Base-by-base conservation (phyloP, 2,329 filamentous ascomycete genomes). In the Whalleya microplaca region DNA sequence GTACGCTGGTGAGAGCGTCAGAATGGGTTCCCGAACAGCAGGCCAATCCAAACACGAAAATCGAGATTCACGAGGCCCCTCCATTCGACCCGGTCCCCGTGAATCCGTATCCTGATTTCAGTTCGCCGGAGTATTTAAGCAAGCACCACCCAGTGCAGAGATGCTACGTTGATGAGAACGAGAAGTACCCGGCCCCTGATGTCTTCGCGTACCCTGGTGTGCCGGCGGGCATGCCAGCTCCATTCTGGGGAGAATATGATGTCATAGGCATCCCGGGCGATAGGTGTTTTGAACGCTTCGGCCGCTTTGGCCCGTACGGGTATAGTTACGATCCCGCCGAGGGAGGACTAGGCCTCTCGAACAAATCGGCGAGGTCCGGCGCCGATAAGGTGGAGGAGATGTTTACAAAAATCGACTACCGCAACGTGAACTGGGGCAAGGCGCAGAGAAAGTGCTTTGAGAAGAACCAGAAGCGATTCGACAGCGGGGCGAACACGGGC, bases 241-340 rank as follows among this genome's bases (percentile, higher is more conserved):
- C 86, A 12, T 79, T 83, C 16, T 84, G 88, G 73, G 88, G 88
- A 1, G 87, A 84, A 1, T 85, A 89, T 64, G 77, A 84, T 18
- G 69, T 85, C 59, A 69, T 90, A 8, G 85, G 83, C 0, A 72
- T 90, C 47, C 75, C 81, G 19, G 77, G 86, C 52, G 81, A 88
- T 62, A 76, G 88, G n/a, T 91, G 88, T 70, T 90, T 88, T 66
- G 88, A 91, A 65, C 80, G 88, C 1, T 89, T 86, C 67, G 87
- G 87, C 14, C 80, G 87, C 46, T 74, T 89, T 5, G 87, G 86
- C 0, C 84, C 87, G 0, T 91, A 91, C 65, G 87, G 87, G 0
- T 76, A 86, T 56, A 88, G 88, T 27, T 91, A 91, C 69, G 82
- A 80, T 58, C 79, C 78, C 48, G 81, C 82, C 54, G 81, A 80